Conservation (phyloP, 2,329 filamentous ascomycete species). For the Aspergillus tanneri region DNA sequence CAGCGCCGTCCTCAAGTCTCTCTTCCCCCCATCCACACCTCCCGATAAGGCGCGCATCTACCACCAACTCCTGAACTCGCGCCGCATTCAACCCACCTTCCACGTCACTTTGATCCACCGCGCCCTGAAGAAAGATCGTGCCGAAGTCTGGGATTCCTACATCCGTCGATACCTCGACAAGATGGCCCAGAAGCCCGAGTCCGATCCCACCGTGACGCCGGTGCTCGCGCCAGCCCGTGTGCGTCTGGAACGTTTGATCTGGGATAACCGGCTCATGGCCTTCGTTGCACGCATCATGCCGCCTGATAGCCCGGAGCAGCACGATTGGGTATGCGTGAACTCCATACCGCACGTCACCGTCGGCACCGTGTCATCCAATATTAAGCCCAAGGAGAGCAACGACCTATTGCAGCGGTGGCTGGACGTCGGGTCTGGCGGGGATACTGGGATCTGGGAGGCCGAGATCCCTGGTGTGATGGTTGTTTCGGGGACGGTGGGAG, state of each 20-base stretch:
- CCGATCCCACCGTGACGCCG: constrained; percentile 30
- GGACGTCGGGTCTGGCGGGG: constrained; percentile 52
- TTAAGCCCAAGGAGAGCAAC: constrained; percentile 96
- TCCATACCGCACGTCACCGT: constrained; percentile 82
- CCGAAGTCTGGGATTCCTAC: constrained; percentile 76
- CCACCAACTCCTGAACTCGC: constrained; percentile 67
- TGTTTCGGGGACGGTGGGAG: constrained; percentile 56
- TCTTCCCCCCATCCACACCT: constrained; percentile 60
- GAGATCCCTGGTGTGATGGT: constrained; percentile 56
- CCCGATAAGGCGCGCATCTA: constrained; percentile 66
- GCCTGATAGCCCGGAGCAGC: constrained; percentile 40
- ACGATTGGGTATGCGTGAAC: constrained; percentile 70
- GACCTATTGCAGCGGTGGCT: constrained; percentile 76
- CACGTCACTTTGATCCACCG: constrained; percentile 94
- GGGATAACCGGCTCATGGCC: constrained; percentile 84
- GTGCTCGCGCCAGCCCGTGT: constrained; percentile 43
- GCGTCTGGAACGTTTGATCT: constrained; percentile 69
- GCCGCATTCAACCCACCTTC: constrained; percentile 79
- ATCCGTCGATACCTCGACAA: constrained; percentile 53
- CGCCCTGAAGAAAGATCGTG: constrained; percentile 58
- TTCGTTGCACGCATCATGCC: constrained; percentile 72
- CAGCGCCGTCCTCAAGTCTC: constrained; percentile 61
- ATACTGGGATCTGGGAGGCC: constrained; percentile 56
- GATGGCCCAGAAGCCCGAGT: constrained; percentile 29
- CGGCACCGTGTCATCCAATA: constrained; percentile 68